A percentile compares a stretch with the other conserved stretches of the same genome.
phyloP scores from a whole-genome alignment of 75 land plant species.

The Cupressus sempervirens region DNA sequence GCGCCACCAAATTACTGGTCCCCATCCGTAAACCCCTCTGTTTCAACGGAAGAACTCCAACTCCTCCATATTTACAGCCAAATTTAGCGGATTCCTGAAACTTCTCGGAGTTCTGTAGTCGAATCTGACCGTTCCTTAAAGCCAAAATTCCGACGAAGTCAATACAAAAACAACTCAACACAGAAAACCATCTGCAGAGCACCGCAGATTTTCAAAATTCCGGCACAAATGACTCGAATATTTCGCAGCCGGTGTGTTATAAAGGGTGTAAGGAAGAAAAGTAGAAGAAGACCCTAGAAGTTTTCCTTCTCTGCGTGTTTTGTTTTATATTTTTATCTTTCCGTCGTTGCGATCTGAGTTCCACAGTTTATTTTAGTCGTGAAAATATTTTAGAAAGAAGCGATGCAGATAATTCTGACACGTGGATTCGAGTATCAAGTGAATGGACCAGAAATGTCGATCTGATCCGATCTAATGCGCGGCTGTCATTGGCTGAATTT shows the following conservation, averaged over 20 bases:
- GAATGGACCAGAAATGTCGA: slow-evolving; percentile 9
- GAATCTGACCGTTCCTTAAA: not conserved
- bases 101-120: not conserved
- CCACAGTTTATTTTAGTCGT: not conserved
- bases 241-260: no score
- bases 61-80: not conserved
- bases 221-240: not conserved
- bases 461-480: slow-evolving; percentile 9
- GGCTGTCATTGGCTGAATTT: not conserved
- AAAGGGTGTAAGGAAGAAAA: not conserved
- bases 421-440: slow-evolving; percentile 12
- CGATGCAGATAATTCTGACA: not conserved
- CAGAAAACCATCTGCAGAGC: not conserved
- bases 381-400: not conserved
- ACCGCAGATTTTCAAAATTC: not conserved
- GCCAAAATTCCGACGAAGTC: not conserved
- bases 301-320: not conserved
- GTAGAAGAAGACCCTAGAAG: not conserved
- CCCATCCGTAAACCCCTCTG: not conserved
- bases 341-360: not conserved
- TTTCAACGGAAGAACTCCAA: not conserved
- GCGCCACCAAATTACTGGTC: not conserved
- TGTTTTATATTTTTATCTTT: not conserved
- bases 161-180: not conserved
- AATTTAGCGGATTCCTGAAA: not conserved